phyloP scores from a whole-genome alignment of 2,329 filamentous ascomycete species.

The Gremmenia infestans region DNA sequence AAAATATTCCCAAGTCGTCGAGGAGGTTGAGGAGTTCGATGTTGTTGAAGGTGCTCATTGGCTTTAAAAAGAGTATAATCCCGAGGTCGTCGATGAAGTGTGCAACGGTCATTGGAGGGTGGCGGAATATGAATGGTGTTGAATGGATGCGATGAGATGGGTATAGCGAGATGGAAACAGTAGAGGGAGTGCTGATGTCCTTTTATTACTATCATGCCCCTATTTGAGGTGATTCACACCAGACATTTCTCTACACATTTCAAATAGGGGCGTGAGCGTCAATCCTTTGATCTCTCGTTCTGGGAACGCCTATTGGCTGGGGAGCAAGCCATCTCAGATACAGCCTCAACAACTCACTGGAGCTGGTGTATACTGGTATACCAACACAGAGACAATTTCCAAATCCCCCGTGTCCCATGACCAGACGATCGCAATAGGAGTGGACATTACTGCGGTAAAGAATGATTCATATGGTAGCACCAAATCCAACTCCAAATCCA shows the following conservation, averaged over 20 bases:
- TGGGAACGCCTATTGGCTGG: too few species aligned
- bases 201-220: slow-evolving; percentile 1
- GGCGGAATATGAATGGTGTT: slow-evolving; percentile 1
- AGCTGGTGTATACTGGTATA: neutral
- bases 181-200: neutral
- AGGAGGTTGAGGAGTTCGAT: slow-evolving; percentile 17
- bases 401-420: neutral
- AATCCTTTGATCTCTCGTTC: too few species aligned
- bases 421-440: neutral
- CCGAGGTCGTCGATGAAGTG: slow-evolving; percentile 26
- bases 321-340: neutral
- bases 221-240: too few species aligned
- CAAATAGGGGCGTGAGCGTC: too few species aligned
- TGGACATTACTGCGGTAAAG: neutral
- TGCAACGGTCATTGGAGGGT: slow-evolving; percentile 9
- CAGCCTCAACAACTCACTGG: neutral
- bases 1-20: slow-evolving; percentile 22
- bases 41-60: slow-evolving; percentile 11
- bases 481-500: neutral
- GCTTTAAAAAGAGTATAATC: slow-evolving; percentile 17
- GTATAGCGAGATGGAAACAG: neutral
- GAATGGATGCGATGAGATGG: neutral
- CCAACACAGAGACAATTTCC: neutral
- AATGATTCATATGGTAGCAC: neutral
- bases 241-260: neutral